phyloP scores from a whole-genome alignment of 148 eudicot species.

The Chenopodium berlandieri region DNA sequence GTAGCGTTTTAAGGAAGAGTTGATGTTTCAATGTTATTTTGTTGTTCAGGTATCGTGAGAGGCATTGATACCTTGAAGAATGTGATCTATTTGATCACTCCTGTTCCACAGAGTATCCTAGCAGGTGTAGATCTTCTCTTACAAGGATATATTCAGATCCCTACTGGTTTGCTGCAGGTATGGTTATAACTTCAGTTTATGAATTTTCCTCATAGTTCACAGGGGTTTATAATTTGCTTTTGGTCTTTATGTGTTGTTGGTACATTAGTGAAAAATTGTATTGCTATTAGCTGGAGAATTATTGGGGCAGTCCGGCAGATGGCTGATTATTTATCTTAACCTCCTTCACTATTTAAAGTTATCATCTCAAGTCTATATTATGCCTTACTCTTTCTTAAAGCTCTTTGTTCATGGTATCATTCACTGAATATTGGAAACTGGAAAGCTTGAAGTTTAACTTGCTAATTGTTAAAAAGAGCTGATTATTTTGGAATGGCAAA shows the following conservation, averaged over 20 bases:
- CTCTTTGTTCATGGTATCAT: too few relatives aligned
- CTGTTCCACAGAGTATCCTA: conserved; percentile 59
- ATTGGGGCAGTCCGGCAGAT: neutral
- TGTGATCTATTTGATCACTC: conserved; percentile 69
- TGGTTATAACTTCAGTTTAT: neutral
- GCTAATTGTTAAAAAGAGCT: too few relatives aligned
- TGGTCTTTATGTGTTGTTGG: neutral
- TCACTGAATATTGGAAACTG: too few relatives aligned
- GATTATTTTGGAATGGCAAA: too few relatives aligned
- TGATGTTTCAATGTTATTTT: conserved; percentile 7
- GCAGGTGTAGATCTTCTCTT: conserved; percentile 69
- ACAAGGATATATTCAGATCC: conserved; percentile 80
- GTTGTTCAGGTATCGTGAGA: conserved; percentile 67
- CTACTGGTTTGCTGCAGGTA: conserved; percentile 79
- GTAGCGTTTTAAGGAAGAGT: neutral
- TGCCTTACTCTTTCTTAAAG: too few relatives aligned
- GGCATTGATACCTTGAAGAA: conserved; percentile 57
- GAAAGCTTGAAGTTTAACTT: too few relatives aligned
- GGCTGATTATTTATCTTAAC: too few relatives aligned
- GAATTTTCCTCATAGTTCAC: neutral
- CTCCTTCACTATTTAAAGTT: too few relatives aligned
- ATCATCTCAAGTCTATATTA: too few relatives aligned
- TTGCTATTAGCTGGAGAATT: neutral
- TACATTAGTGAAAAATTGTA: neutral
- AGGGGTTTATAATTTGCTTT: neutral